Conservation (phyloP, 164 flowering plant genomes). For the Annona squamosa region DNA sequence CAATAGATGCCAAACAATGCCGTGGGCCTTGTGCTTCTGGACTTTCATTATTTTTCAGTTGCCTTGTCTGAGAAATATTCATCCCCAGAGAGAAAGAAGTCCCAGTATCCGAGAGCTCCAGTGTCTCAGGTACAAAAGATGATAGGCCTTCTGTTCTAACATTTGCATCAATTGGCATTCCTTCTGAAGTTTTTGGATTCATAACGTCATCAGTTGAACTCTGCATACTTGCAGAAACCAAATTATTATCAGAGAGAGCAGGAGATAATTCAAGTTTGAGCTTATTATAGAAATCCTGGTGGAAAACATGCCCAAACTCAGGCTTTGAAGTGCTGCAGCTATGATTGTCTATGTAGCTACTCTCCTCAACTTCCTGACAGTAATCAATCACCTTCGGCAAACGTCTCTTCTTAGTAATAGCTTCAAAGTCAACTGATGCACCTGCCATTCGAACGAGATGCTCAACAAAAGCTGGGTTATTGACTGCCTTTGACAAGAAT, state of each 20-base stretch:
- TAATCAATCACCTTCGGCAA: slow-evolving; percentile 40
- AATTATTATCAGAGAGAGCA: slow-evolving; percentile 64
- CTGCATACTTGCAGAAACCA: slow-evolving; percentile 66
- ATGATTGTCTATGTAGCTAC: slow-evolving; percentile 38
- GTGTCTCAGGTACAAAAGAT: slow-evolving; percentile 36
- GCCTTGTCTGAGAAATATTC: slow-evolving; percentile 28
- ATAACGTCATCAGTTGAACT: slow-evolving; percentile 70
- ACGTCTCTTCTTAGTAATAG: slow-evolving; percentile 71
- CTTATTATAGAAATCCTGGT: slow-evolving; percentile 58
- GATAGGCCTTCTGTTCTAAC: slow-evolving; percentile 27
- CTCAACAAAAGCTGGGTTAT: slow-evolving; percentile 58
- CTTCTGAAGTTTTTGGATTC: slow-evolving; percentile 44
- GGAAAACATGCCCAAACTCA: slow-evolving; percentile 44
- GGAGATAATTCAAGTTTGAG: slow-evolving; percentile 75
- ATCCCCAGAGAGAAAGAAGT: slow-evolving; percentile 46
- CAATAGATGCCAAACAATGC: slow-evolving; percentile 25
- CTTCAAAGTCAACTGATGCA: slow-evolving; percentile 50
- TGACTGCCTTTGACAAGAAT: slow-evolving; percentile 49
- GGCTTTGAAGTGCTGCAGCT: slow-evolving; percentile 35
- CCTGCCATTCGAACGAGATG: slow-evolving; percentile 52
- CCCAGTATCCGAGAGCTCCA: slow-evolving; percentile 74
- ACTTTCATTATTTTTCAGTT: slow-evolving; percentile 25
- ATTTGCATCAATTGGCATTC: slow-evolving; percentile 31
- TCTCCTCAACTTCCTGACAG: slow-evolving; percentile 35
- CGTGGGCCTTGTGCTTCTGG: slow-evolving; percentile 25